Percentiles rank a stretch among this genome's conserved stretches.
phyloP scores from a whole-genome alignment of 1,284 basidiomycete genomes.

The Jaminaea rosea region DNA sequence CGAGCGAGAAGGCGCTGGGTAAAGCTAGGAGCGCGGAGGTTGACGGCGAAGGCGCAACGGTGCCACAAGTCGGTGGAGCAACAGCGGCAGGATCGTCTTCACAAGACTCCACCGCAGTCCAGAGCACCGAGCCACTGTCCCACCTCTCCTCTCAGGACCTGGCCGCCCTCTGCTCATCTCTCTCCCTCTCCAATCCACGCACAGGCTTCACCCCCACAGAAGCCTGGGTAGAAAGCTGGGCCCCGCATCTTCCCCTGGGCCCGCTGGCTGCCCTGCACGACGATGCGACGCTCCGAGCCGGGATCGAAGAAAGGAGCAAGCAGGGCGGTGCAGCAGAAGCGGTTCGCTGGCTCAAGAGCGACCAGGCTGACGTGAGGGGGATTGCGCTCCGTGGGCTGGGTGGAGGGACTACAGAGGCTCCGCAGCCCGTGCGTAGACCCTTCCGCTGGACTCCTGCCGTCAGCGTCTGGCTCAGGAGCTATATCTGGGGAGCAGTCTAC shows the following conservation, averaged over 20 bases:
- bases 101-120: no score
- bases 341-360: no score
- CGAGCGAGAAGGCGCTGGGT: slow-evolving; percentile 1
- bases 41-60: slow-evolving; percentile 19
- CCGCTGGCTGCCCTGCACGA: slow-evolving; percentile 18
- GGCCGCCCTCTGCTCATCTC: no score
- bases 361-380: no score
- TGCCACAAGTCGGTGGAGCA: slow-evolving; percentile 1
- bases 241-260: slow-evolving; percentile 15
- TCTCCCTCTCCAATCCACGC: no score
- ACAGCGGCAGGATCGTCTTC: neutral
- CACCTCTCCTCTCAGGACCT: no score
- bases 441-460: slow-evolving; percentile 37
- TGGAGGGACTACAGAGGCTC: no score
- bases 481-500: slow-evolving; percentile 40
- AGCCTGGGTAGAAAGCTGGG: slow-evolving; percentile 37
- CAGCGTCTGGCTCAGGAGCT: slow-evolving; percentile 32
- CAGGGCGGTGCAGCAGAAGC: slow-evolving; percentile 28
- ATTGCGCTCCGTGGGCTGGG: no score
- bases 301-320: slow-evolving; percentile 9
- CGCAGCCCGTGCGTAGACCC: slow-evolving; percentile 12
- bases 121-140: no score
- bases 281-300: slow-evolving; percentile 1
- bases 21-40: neutral
- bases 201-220: no score